A percentile compares a stretch with the other conserved stretches of the same genome.
Conservation (phyloP, 2,329 filamentous ascomycete species). For the Aspergillus udagawae region DNA sequence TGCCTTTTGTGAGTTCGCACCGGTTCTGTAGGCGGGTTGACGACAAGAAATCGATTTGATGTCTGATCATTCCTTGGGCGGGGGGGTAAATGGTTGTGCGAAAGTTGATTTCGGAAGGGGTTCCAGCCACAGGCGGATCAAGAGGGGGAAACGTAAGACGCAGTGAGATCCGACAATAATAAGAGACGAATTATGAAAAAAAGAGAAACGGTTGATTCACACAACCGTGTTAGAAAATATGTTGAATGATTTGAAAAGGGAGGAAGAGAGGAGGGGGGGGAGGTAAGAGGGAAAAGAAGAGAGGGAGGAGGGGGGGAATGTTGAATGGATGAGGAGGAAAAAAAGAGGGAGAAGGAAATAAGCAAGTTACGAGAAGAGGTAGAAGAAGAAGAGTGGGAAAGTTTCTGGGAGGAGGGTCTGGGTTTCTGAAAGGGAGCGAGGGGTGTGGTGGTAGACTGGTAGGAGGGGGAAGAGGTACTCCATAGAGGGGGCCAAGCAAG, state of each 20-base stretch:
- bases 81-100: slow-evolving; percentile 22
- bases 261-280: slow-evolving; percentile 15
- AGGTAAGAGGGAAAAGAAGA: slow-evolving; percentile 18
- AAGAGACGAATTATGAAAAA: not conserved
- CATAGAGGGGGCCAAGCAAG: slow-evolving; percentile 12
- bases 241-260: slow-evolving; percentile 16
- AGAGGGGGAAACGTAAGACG: slow-evolving; percentile 2
- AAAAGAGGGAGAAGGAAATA: slow-evolving; percentile 15
- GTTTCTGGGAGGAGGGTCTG: no score
- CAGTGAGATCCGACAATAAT: no score
- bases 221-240: slow-evolving; percentile 13
- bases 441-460: no score
- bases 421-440: no score
- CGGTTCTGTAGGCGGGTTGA: slow-evolving; percentile 40
- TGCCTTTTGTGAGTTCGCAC: slow-evolving; percentile 40
- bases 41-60: slow-evolving; percentile 37
- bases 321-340: slow-evolving; percentile 6
- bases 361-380: slow-evolving; percentile 5
- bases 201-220: slow-evolving; percentile 5
- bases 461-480: no score
- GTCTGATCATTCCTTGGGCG: slow-evolving; percentile 43
- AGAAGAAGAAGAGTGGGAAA: slow-evolving; percentile 6
- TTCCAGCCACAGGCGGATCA: slow-evolving; percentile 41
- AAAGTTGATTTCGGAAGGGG: slow-evolving; percentile 20
- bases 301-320: slow-evolving; percentile 9